Evolutionary conservation across 1,284 basidiomycete genomes (phyloP).

Genomic region (Leccinum angustisporum): DNA sequence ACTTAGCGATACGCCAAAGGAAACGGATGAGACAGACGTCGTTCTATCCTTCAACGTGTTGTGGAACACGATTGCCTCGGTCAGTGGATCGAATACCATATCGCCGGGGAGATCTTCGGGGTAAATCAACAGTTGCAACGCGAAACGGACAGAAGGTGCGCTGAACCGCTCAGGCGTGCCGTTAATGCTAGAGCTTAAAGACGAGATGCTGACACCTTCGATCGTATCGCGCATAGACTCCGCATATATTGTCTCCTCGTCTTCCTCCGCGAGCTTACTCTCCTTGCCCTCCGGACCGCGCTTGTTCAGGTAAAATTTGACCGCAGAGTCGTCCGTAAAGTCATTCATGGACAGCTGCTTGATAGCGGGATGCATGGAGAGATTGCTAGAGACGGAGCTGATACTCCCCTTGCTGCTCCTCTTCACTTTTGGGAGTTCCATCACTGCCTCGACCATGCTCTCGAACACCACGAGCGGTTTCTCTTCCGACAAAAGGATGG

Average conservation of each 20-base stretch:
- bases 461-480: constrained; percentile 88
- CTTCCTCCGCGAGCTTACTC: constrained; percentile 27
- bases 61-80: constrained; percentile 88
- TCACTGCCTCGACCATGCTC: constrained; percentile 72
- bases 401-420: constrained; percentile 92
- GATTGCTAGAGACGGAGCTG: constrained; percentile 85
- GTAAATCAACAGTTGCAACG: constrained; percentile 84
- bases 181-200: constrained; percentile 42
- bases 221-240: constrained; percentile 36
- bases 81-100: constrained; percentile 88
- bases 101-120: constrained; percentile 90
- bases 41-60: constrained; percentile 58
- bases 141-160: constrained; percentile 80
- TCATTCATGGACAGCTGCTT: constrained; percentile 77
- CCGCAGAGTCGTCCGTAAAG: constrained; percentile 93
- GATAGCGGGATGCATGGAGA: constrained; percentile 93
- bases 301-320: constrained; percentile 93
- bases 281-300: constrained; percentile 40
- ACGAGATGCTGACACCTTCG: constrained; percentile 39
- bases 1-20: constrained; percentile 56
- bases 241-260: constrained; percentile 50
- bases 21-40: constrained; percentile 41
- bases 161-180: constrained; percentile 73
- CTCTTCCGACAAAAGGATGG: constrained; percentile 68
- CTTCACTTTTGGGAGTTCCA: constrained; percentile 85